These are phyloP conservation scores for Poa pratensis DNA, from an alignment of 176 grass and related monocot genomes.

Conservation along the genomic window DNA sequence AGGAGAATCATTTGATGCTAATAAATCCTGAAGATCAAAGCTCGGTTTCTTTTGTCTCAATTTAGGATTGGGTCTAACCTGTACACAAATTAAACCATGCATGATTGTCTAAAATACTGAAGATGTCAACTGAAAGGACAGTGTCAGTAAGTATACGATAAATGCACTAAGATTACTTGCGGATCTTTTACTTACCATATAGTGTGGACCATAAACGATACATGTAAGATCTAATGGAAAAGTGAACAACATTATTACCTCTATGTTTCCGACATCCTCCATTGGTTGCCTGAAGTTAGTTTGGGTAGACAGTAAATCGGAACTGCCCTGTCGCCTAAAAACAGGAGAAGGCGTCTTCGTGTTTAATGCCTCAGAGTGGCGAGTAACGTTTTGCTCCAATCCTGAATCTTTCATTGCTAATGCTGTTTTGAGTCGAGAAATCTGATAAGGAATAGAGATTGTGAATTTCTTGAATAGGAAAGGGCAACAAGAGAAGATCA, in stretches of 20 bases:
- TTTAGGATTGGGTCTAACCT: constrained; percentile 64
- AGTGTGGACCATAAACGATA: constrained; percentile 10
- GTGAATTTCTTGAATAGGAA: constrained; percentile 44
- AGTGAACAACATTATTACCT: constrained; percentile 59
- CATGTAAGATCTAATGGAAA: constrained; percentile 32
- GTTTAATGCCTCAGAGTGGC: constrained; percentile 56
- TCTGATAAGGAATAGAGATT: constrained; percentile 47
- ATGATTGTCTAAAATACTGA: constrained; percentile 22
- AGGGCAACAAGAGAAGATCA: constrained; percentile 36
- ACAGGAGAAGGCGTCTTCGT: constrained; percentile 61
- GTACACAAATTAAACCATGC: constrained; percentile 33
- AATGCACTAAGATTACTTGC: constrained; percentile 14
- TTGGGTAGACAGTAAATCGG: constrained; percentile 70
- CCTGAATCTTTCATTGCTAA: constrained; percentile 76
- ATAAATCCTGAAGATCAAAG: constrained; percentile 89
- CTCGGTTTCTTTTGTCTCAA: constrained; percentile 88
- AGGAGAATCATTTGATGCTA: constrained; percentile 73
- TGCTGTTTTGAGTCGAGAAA: constrained; percentile 82
- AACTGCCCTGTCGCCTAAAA: constrained; percentile 53
- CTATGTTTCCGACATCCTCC: constrained; percentile 98
- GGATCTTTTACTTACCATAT: not conserved
- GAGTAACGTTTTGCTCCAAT: constrained; percentile 57
- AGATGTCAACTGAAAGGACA: constrained; percentile 23
- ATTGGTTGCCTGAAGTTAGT: constrained; percentile 82
- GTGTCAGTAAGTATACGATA: not conserved